Evolutionary conservation across 257 asterid species (phyloP).

Genomic region (Gentiana straminea): DNA sequence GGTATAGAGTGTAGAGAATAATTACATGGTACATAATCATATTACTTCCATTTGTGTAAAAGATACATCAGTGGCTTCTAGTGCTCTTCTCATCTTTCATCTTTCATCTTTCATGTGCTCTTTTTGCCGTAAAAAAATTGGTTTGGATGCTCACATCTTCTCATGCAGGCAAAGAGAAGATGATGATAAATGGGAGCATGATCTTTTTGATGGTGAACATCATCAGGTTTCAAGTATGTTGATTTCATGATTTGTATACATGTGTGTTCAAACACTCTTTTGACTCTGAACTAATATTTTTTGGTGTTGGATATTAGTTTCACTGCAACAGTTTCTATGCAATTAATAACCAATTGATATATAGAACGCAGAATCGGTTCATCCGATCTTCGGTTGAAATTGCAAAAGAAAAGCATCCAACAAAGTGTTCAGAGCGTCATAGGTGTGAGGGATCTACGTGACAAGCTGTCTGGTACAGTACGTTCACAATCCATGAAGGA

Average conservation of each 20-base stretch:
- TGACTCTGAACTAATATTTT: conserved; percentile 10
- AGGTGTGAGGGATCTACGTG: conserved; percentile 82
- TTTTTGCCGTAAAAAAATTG: conserved; percentile 13
- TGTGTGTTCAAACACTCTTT: conserved; percentile 1
- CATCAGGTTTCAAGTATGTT: conserved; percentile 45
- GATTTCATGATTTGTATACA: background rate
- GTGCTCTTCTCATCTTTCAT: background rate
- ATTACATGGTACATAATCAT: background rate
- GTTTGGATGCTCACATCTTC: conserved; percentile 15
- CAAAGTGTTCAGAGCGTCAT: conserved; percentile 41
- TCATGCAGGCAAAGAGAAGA: conserved; percentile 74
- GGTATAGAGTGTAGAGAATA: background rate
- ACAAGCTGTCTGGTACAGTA: conserved; percentile 72
- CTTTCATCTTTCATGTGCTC: conserved; percentile 1
- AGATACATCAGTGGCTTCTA: background rate
- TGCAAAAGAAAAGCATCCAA: conserved; percentile 63
- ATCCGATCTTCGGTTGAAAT: conserved; percentile 89
- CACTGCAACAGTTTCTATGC: background rate
- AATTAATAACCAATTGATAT: conserved; percentile 17
- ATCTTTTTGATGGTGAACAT: conserved; percentile 43
- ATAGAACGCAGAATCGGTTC: conserved; percentile 57
- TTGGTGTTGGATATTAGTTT: background rate
- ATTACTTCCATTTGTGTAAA: background rate
- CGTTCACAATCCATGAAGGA: conserved; percentile 42
- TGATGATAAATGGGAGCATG: conserved; percentile 89